Base-by-base conservation (phyloP, 2,329 filamentous ascomycete species). In the Periconia sp. region DNA sequence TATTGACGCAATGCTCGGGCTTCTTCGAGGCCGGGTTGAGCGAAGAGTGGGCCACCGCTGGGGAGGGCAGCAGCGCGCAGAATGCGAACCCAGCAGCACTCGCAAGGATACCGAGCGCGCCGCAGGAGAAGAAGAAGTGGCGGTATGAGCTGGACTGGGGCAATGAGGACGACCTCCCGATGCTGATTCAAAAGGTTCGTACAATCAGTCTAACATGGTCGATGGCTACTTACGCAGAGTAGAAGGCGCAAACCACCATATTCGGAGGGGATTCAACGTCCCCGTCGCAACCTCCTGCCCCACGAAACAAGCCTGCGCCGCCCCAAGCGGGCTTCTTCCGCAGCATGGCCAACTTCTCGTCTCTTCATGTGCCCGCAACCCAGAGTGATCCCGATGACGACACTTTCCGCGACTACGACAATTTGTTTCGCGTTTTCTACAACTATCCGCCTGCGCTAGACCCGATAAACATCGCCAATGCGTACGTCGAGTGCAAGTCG, bases 381-480 rank as follows among this genome's bases (percentile, higher is more conserved):
- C 50, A 56, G 2, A 80, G 86, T 44, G 83, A 89, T 40, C 77
- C 76, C 13, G 72, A 77, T 30, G 79, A 89, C 59, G 89, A 95
- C 52, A 80, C 91, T 16, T 79, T 96, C 33, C 88, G 89, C 57
- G 89, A 96, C 73, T 96, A 97, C 70, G 91, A 96, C 68, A 96
- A 96, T 68, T 80, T 97, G 16, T 95, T 97, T 68, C 88, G 92
- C 59, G 87, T 94, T 50, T 96, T 96, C 76, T 97, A 97, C 78
- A 96, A 96, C 69, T 89, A 95, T 67, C 77, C 90, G 0, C 92
- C 92, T 0, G 65, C 84, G 0, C 80, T 97, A 22, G 92, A 96
- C 70, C 81, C 83, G 18, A 80, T 94, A 68, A 95, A 94, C 68
- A 95, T 97, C 52, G 90, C 91, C 40, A 87, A 91, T 48, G 91